Conservation (phyloP, 1,284 basidiomycete species). For the Marasmius fiardii region DNA sequence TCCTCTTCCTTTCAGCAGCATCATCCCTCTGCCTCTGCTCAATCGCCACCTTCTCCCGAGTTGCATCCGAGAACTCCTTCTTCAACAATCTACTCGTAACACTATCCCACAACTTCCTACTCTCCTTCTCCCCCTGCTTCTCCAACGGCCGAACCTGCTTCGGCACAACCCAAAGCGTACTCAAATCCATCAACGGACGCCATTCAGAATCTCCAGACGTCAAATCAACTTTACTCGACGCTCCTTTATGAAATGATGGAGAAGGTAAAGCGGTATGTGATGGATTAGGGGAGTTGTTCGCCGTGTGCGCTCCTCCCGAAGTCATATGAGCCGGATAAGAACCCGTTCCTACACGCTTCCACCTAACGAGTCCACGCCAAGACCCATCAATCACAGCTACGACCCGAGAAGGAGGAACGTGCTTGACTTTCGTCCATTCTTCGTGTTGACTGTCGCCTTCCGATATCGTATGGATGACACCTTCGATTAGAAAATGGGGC, state of each 20-base stretch:
- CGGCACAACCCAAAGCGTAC: slow-evolving; percentile 71
- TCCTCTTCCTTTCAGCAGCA: slow-evolving; percentile 79
- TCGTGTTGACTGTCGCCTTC: slow-evolving; percentile 59
- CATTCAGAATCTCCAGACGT: slow-evolving; percentile 39
- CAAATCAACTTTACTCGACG: slow-evolving; percentile 28
- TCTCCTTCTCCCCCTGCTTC: slow-evolving; percentile 80
- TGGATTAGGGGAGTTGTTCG: slow-evolving; percentile 39
- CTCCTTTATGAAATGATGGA: slow-evolving; percentile 21
- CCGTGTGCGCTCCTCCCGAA: slow-evolving; percentile 29
- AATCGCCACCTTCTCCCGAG: slow-evolving; percentile 81
- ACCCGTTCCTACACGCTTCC: slow-evolving; percentile 65
- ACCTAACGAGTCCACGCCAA: slow-evolving; percentile 84
- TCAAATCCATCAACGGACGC: slow-evolving; percentile 74
- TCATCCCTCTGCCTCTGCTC: slow-evolving; percentile 90
- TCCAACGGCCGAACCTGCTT: slow-evolving; percentile 84
- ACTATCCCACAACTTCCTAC: slow-evolving; percentile 83
- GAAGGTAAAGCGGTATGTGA: slow-evolving; percentile 36
- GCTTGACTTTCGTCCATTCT: slow-evolving; percentile 87
- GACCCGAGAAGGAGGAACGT: slow-evolving; percentile 79
- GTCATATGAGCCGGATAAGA: slow-evolving; percentile 30
- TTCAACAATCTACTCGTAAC: slow-evolving; percentile 75
- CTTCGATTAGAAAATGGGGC: slow-evolving; percentile 86
- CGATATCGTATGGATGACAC: slow-evolving; percentile 83
- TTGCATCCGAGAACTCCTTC: slow-evolving; percentile 91
- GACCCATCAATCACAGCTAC: slow-evolving; percentile 86